Evolutionary conservation across 495 filamentous ascomycete genomes (phyloP), one percentile per base, ranked within the genome.

Genomic region (Penicillium ucsense): DNA sequence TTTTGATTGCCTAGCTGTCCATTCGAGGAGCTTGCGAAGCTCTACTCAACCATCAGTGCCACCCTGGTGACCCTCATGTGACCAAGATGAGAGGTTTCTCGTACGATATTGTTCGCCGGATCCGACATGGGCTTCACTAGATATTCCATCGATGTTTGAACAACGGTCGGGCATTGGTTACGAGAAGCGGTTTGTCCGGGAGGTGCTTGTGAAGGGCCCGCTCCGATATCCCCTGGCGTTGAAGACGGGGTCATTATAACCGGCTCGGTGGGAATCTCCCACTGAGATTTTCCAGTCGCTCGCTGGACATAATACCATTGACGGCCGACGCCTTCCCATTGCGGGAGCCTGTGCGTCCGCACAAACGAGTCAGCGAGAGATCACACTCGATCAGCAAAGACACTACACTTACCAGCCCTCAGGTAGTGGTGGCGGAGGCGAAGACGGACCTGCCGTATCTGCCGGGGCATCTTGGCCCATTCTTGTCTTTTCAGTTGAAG

Each of bases 301-400:
- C 86, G 71, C 54, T 89, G 83, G 31, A 91, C 86, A 58, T 76
- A 91, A 62, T 91, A 91, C 66, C 89, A 91, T 59, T 84, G 81
- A 38, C 79, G 77, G 43, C 75, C 80, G 38, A 72, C 60, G 41
- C 79, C 82, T 60, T 91, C 86, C 85, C 86, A 89, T 64, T 91
- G 86, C 12, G 86, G 83, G 50, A 89, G 85, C 76, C 76, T 79
- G 38, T 34, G 27, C 28, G 29, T 41, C 20, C 30, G 20, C 2
- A 20, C 20, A 20, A 20, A 52, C 43, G 9, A 42, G 35, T 29
- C 33, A 12, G 35, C 28, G 28, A 7, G 32, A 12, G 30, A 41
- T 20, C 20, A 1, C 20, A 1, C 20, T 20, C 20, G 20, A 20
- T 20, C 20, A 20, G 20, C 20, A 20, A 20, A 20, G 20, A 20